These are phyloP conservation scores for Alternaria longipes DNA, from an alignment of 2,329 filamentous ascomycete genomes.

Conservation along the genomic window DNA sequence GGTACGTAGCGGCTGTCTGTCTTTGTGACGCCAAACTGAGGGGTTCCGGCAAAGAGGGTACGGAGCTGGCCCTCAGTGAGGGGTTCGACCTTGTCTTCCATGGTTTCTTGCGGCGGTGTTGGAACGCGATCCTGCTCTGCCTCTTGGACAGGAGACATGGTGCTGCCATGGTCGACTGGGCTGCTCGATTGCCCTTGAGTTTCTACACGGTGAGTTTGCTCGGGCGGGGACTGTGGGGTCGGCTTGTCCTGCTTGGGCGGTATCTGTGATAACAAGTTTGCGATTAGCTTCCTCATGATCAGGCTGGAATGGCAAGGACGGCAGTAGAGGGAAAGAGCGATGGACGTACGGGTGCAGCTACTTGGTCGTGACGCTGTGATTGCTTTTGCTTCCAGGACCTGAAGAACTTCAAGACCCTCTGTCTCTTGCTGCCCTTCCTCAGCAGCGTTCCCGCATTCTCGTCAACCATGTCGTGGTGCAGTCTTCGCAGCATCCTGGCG, in stretches of 20 bases:
- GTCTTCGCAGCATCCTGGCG: conserved; percentile 43
- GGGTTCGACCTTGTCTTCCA: conserved; percentile 24
- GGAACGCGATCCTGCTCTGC: conserved; percentile 18
- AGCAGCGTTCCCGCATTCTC: conserved; percentile 31
- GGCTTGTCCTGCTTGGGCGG: conserved; percentile 17
- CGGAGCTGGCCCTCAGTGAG: conserved; percentile 66
- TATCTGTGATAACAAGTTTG: conserved; percentile 25
- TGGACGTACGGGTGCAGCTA: conserved; percentile 30
- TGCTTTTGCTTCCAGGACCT: conserved; percentile 37
- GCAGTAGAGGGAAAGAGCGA: background rate
- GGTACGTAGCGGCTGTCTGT: conserved; percentile 70
- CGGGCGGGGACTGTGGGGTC: conserved; percentile 21
- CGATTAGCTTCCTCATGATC: conserved; percentile 29
- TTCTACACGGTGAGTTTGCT: conserved; percentile 23
- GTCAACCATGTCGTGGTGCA: conserved; percentile 33
- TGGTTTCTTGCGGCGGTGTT: conserved; percentile 24
- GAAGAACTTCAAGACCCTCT: conserved; percentile 45
- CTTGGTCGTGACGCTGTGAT: conserved; percentile 25
- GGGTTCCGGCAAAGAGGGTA: conserved; percentile 78
- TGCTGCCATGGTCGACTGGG: conserved; percentile 23
- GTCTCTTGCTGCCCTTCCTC: conserved; percentile 42
- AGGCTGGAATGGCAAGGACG: conserved; percentile 3
- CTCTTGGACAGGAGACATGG: conserved; percentile 17
- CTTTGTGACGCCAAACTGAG: conserved; percentile 72
- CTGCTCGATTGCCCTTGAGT: conserved; percentile 18